A percentile compares a stretch with the other conserved stretches of the same genome.
These are phyloP conservation scores for Geotrichum phurueaensis DNA, from an alignment of 1,139 yeast species.

Conservation along the genomic window DNA sequence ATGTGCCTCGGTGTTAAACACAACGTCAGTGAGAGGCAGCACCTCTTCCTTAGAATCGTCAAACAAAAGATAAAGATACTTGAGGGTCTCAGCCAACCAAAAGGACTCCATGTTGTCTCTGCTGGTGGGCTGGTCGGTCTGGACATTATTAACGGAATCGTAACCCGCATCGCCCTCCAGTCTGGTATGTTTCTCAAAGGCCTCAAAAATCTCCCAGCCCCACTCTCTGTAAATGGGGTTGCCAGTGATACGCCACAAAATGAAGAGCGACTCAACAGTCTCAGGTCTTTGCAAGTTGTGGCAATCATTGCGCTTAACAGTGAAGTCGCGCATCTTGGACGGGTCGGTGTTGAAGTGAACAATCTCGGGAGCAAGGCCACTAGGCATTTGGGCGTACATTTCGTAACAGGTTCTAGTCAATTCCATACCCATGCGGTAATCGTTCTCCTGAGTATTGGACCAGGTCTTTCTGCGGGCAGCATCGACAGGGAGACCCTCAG, in stretches of 20 bases:
- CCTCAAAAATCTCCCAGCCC: slow-evolving; percentile 83
- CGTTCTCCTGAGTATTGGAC: slow-evolving; percentile 46
- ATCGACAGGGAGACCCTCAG: slow-evolving; percentile 56
- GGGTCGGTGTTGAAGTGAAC: slow-evolving; percentile 61
- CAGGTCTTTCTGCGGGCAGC: slow-evolving; percentile 46
- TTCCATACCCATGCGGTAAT: slow-evolving; percentile 66
- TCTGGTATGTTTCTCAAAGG: slow-evolving; percentile 57
- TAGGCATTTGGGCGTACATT: slow-evolving; percentile 65
- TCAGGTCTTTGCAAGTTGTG: slow-evolving; percentile 93
- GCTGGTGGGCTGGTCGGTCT: slow-evolving; percentile 42
- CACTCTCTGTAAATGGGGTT: slow-evolving; percentile 79
- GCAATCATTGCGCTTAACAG: slow-evolving; percentile 62
- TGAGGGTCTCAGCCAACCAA: slow-evolving; percentile 92
- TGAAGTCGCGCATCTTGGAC: slow-evolving; percentile 47
- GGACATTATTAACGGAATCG: slow-evolving; percentile 63
- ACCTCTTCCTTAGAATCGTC: slow-evolving; percentile 56
- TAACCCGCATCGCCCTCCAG: slow-evolving; percentile 55
- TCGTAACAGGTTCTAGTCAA: slow-evolving; percentile 76
- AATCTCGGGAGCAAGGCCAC: slow-evolving; percentile 86
- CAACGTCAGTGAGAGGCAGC: slow-evolving; percentile 57
- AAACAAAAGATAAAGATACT: slow-evolving; percentile 77
- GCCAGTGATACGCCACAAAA: slow-evolving; percentile 72
- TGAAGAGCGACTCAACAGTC: slow-evolving; percentile 83
- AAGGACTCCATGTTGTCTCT: slow-evolving; percentile 84
- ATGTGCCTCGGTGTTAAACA: slow-evolving; percentile 91